phyloP scores from a whole-genome alignment of 2,329 filamentous ascomycete genomes.

The Bretziella fagacearum region DNA sequence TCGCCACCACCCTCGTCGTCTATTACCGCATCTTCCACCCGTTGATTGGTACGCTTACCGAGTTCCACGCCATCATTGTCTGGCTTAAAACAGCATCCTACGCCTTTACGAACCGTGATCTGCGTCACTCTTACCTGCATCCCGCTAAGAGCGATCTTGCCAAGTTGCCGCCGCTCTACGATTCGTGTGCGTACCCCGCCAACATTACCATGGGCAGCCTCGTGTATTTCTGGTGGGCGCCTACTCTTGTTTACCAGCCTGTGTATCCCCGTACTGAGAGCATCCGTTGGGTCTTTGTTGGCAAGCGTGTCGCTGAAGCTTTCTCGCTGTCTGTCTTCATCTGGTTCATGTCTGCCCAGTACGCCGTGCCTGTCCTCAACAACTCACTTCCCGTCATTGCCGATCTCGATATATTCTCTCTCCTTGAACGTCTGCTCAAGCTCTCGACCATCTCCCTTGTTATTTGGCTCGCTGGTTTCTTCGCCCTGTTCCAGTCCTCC shows the following conservation, averaged over 20 bases:
- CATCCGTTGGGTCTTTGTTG: conserved; percentile 76
- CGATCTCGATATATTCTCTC: conserved; percentile 60
- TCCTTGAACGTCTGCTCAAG: conserved; percentile 82
- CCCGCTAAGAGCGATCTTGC: conserved; percentile 49
- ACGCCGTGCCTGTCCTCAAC: conserved; percentile 71
- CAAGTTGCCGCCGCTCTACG: conserved; percentile 65
- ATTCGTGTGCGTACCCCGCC: conserved; percentile 65
- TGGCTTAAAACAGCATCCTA: conserved; percentile 95
- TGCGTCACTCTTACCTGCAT: conserved; percentile 78
- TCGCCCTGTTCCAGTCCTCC: conserved; percentile 84
- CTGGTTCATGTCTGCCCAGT: conserved; percentile 89
- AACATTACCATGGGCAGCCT: conserved; percentile 85
- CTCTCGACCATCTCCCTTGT: conserved; percentile 87
- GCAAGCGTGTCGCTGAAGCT: conserved; percentile 65
- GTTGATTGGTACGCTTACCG: conserved; percentile 75
- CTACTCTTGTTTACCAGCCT: conserved; percentile 90
- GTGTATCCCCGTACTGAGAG: conserved; percentile 73
- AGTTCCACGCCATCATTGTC: conserved; percentile 84
- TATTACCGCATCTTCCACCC: conserved; percentile 89
- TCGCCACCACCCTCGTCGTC: conserved; percentile 66
- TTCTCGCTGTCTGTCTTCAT: conserved; percentile 70
- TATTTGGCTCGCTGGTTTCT: conserved; percentile 96
- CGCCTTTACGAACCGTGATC: conserved; percentile 87
- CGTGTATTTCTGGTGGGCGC: conserved; percentile 94
- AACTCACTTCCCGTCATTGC: conserved; percentile 85